phyloP scores from a whole-genome alignment of 352 stramenopile species.

The Phytophthora pluvialis region DNA sequence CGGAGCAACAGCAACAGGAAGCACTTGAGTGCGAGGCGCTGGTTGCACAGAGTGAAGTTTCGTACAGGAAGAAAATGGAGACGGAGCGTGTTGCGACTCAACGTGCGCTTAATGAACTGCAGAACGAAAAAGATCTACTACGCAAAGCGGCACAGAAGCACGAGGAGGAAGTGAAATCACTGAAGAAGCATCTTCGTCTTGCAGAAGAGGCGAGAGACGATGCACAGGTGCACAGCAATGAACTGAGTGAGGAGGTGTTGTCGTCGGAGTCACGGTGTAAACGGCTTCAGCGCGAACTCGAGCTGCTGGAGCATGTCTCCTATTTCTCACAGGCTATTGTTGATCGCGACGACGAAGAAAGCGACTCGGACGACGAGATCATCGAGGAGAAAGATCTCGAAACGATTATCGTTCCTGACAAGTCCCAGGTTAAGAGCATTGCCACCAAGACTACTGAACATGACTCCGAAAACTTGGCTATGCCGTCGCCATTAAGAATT shows the following conservation, averaged over 20 bases:
- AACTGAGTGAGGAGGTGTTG: slow-evolving; percentile 63
- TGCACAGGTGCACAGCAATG: slow-evolving; percentile 49
- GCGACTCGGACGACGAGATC: slow-evolving; percentile 68
- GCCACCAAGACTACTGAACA: background rate
- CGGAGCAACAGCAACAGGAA: slow-evolving; percentile 53
- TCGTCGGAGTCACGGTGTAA: slow-evolving; percentile 70
- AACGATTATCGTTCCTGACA: slow-evolving; percentile 10
- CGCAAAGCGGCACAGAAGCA: slow-evolving; percentile 21
- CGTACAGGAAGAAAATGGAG: slow-evolving; percentile 54
- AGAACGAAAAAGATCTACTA: slow-evolving; percentile 37
- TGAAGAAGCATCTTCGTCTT: slow-evolving; percentile 47
- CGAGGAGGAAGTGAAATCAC: slow-evolving; percentile 36
- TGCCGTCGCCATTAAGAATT: slow-evolving; percentile 28
- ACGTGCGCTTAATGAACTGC: slow-evolving; percentile 34
- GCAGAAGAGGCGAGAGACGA: slow-evolving; percentile 50
- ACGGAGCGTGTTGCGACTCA: slow-evolving; percentile 38
- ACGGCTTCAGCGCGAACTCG: slow-evolving; percentile 74
- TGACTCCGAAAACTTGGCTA: slow-evolving; percentile 4
- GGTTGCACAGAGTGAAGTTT: slow-evolving; percentile 48
- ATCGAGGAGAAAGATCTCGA: slow-evolving; percentile 32
- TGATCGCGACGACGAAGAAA: slow-evolving; percentile 71
- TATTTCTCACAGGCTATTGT: slow-evolving; percentile 76
- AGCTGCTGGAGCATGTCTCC: slow-evolving; percentile 78
- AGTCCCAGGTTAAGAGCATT: slow-evolving; percentile 5
- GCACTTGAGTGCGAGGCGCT: slow-evolving; percentile 41